Conservation (phyloP, 306 rosid genomes). For the Gleditsia sinensis region DNA sequence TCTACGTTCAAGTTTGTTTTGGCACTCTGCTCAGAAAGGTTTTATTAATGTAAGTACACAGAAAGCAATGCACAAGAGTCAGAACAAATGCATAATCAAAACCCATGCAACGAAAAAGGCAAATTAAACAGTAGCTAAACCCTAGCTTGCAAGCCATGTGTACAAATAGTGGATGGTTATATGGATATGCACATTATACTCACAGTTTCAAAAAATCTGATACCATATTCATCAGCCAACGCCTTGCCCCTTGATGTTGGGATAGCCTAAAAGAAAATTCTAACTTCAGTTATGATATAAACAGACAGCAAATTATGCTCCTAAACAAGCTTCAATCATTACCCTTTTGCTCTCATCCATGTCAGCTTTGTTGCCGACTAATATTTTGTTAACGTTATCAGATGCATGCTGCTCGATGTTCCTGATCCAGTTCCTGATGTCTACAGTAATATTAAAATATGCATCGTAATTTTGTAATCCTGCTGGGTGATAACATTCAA, state of each 20-base stretch:
- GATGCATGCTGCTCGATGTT: constrained; percentile 40
- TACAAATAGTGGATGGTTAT: not conserved
- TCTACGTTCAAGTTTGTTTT: constrained; percentile 42
- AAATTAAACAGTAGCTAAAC: not conserved
- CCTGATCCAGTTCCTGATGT: constrained; percentile 43
- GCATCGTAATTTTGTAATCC: not conserved
- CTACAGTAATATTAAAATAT: constrained; percentile 23
- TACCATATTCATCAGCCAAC: constrained; percentile 40
- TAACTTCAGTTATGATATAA: not conserved
- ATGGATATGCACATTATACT: not conserved
- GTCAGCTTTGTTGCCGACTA: constrained; percentile 45
- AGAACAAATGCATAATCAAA: not conserved
- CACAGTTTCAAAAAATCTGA: constrained; percentile 38
- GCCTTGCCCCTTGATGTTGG: constrained; percentile 42
- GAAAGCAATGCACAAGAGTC: not conserved
- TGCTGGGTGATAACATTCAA: not conserved
- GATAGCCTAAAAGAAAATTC: constrained; percentile 32
- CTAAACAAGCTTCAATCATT: not conserved
- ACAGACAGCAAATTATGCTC: not conserved
- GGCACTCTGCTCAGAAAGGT: constrained; percentile 39
- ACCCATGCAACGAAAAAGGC: too few relatives aligned
- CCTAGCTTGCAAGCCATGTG: not conserved
- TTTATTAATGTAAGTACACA: not conserved
- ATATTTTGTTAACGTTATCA: constrained; percentile 41
- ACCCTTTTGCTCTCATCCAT: constrained; percentile 44